Evolutionary conservation across 2,329 filamentous ascomycete genomes (phyloP), one percentile per base, ranked within the genome.

Genomic region (Samsoniella hepiali): DNA sequence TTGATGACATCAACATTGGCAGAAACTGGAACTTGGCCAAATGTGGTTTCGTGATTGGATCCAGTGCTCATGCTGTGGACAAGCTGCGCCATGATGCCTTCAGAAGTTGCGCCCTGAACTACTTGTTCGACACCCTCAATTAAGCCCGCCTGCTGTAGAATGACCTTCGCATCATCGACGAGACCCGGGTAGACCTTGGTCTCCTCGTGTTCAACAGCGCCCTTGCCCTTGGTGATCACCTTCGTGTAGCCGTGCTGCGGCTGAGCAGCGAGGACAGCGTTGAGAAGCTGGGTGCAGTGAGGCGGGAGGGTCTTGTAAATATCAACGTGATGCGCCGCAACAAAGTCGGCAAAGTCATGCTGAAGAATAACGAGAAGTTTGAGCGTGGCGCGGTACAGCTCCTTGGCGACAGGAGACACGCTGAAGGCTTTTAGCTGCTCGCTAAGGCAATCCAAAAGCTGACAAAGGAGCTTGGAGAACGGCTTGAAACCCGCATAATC

Each of bases 311-410:
- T 87, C 69, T 90, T 88, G 77, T 89, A 93, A 59, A 99, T 85
- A 68, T 87, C 86, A 68, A 91, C 87, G 72, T 96, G 91, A 74
- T 96, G 92, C 69, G 93, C 91, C 6, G 91, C 90, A 49, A 99
- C 79, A 75, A 97, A 99, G 63, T 97, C 93, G 0, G 94, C 91
- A 76, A 92, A 98, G 74, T 99, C 95, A 72, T 98, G 95, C 69
- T 97, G 91, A 60, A 99, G 80, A 59, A 96, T 84, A 40, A 96
- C 80, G 62, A 98, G 79, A 65, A 97, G 85, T 72, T 96, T 93
- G 55, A 96, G 79, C 1, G 91, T 86, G 9, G 89, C 92, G 65
- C 91, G 88, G 74, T 97, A 97, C 65, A 96, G 86, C 62, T 94
- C 91, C 73, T 91, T 93, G 40, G 88, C 86, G 58, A 91, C 83